A percentile compares a stretch with the other conserved stretches of the same genome.
Conservation (phyloP, 73 alveolate species). For the Tetrahymena elliotti region DNA sequence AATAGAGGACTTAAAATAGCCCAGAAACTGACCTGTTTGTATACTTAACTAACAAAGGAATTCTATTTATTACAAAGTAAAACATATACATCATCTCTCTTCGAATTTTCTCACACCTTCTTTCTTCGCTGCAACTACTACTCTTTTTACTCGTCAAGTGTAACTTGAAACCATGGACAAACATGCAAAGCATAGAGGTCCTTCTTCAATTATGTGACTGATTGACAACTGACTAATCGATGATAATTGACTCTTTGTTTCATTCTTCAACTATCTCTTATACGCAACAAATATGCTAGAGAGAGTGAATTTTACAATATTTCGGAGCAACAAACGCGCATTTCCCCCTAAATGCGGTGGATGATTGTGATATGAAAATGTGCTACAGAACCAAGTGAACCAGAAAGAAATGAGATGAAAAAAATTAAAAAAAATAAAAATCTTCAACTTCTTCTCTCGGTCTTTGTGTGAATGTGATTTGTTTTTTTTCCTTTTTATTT, state of each 20-base stretch:
- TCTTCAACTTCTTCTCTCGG: constrained; percentile 1
- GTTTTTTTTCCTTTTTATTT: background rate
- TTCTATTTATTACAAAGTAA: background rate
- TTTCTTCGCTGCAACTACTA: background rate
- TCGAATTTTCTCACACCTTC: background rate
- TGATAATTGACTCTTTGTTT: background rate
- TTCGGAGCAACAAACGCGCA: constrained; percentile 2
- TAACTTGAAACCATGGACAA: background rate
- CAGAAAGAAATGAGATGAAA: background rate
- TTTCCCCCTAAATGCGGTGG: background rate
- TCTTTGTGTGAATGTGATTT: background rate
- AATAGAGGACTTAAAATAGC: background rate
- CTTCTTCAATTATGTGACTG: background rate
- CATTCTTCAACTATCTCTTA: background rate
- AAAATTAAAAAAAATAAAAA: background rate
- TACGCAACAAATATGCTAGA: background rate
- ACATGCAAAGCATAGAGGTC: background rate
- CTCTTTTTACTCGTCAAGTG: background rate
- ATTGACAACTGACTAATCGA: background rate
- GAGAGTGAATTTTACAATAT: background rate
- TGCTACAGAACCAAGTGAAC: background rate
- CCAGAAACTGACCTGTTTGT: background rate
- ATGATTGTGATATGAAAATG: background rate
- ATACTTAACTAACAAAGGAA: background rate
- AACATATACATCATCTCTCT: background rate